These are phyloP conservation scores for Phlyctochytrium bullatum DNA, from an alignment of 192 early-diverging fungal species.

Conservation along the genomic window DNA sequence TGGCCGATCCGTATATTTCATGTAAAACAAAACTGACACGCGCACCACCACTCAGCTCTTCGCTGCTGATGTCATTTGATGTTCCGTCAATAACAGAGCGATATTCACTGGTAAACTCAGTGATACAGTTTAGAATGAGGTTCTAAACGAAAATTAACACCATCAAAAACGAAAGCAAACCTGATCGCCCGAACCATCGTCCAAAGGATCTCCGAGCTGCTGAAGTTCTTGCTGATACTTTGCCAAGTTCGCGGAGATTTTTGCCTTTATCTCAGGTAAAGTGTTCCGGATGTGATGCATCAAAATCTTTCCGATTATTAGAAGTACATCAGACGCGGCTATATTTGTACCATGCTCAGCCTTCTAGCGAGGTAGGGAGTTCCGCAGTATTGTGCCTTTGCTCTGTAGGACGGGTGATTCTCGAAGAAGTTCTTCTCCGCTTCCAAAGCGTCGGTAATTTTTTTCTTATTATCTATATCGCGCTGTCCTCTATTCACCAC, in stretches of 20 bases:
- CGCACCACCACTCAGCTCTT: conserved; percentile 96
- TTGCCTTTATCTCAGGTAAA: conserved; percentile 98
- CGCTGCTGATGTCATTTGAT: conserved; percentile 88
- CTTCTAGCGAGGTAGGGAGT: conserved; percentile 97
- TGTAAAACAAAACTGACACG: conserved; percentile 99
- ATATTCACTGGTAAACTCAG: conserved; percentile 98
- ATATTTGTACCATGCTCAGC: conserved; percentile 78
- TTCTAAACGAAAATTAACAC: conserved; percentile 59
- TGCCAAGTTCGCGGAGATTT: conserved; percentile 79
- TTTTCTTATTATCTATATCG: conserved; percentile 93
- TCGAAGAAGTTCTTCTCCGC: conserved; percentile 91
- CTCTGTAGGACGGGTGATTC: conserved; percentile 88
- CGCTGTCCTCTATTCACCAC: conserved; percentile 99
- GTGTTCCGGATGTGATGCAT: conserved; percentile 99
- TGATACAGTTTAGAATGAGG: conserved; percentile 94
- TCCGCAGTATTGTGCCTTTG: conserved; percentile 98
- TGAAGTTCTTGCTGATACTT: conserved; percentile 87
- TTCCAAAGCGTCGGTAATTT: conserved; percentile 85
- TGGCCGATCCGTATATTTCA: conserved; percentile 88
- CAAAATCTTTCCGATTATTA: conserved; percentile 64
- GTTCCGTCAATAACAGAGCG: conserved; percentile 94
- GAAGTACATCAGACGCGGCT: not conserved
- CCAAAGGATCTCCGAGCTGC: conserved; percentile 87
- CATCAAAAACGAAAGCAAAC: conserved; percentile 21
- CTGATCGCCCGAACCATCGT: conserved; percentile 66